A percentile compares a stretch with the other conserved stretches of the same genome.
Evolutionary conservation across 192 early-diverging fungal species (phyloP).

Genomic region (Glomus cerebriforme): DNA sequence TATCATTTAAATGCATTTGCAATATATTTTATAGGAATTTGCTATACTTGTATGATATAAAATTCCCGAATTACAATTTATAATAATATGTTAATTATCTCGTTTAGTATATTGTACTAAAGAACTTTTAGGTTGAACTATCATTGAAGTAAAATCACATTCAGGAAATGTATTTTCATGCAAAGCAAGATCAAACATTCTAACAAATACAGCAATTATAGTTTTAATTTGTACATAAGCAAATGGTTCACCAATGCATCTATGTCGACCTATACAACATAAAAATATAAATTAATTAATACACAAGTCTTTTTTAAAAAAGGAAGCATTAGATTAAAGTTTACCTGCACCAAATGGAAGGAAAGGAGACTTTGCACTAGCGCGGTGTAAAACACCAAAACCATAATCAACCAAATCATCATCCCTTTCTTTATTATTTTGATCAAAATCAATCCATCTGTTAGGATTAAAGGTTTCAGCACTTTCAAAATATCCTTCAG

Average conservation of each 20-base stretch:
- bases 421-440: conserved; percentile 56
- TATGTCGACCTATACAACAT: conserved; percentile 70
- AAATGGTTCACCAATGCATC: conserved; percentile 98
- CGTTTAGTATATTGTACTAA: conserved; percentile 30
- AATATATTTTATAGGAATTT: too few relatives aligned
- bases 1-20: too few relatives aligned
- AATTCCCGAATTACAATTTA: too few relatives aligned
- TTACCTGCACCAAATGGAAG: conserved; percentile 95
- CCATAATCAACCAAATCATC: conserved; percentile 71
- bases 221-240: conserved; percentile 96
- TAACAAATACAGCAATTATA: conserved; percentile 78
- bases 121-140: conserved; percentile 82
- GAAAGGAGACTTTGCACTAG: conserved; percentile 74
- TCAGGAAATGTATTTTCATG: conserved; percentile 74
- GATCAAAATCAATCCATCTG: conserved; percentile 69
- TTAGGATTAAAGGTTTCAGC: conserved; percentile 78
- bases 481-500: conserved; percentile 78
- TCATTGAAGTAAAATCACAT: conserved; percentile 88
- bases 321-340: conserved; percentile 6
- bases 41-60: too few relatives aligned
- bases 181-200: conserved; percentile 76
- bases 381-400: conserved; percentile 65
- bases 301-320: not conserved
- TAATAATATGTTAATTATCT: not conserved
- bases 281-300: not conserved